Conservation (phyloP, 352 stramenopile species). For the Phytophthora tubulina region DNA sequence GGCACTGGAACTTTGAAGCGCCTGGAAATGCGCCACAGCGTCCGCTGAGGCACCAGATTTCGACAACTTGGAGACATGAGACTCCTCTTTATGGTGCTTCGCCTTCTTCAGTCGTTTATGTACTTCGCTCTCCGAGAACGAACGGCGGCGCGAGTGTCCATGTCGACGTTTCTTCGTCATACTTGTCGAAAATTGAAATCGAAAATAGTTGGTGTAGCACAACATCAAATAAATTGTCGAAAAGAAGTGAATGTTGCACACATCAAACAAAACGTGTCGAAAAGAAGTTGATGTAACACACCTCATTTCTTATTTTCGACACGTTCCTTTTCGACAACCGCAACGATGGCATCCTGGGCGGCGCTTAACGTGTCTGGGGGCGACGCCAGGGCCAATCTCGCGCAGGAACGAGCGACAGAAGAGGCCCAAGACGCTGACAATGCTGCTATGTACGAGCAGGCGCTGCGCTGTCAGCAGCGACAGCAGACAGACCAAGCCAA, state of each 20-base stretch:
- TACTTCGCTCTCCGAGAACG: constrained; percentile 24
- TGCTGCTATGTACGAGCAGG: constrained; percentile 66
- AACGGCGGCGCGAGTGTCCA: constrained; percentile 12
- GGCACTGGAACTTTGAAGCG: constrained; percentile 33
- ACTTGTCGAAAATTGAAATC: neutral
- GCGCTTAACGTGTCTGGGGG: constrained; percentile 63
- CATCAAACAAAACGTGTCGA: neutral
- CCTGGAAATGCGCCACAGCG: constrained; percentile 50
- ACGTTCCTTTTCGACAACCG: neutral
- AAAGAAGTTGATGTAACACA: neutral
- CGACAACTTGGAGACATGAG: neutral
- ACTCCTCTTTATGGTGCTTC: constrained; percentile 9
- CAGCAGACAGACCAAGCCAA: constrained; percentile 47
- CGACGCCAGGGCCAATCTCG: constrained; percentile 23
- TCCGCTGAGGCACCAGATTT: constrained; percentile 14
- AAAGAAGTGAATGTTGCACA: no score
- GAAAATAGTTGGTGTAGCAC: no score
- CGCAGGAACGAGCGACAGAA: constrained; percentile 53
- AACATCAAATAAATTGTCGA: no score
- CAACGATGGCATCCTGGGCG: constrained; percentile 68
- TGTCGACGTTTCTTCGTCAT: constrained; percentile 36
- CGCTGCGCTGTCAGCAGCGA: constrained; percentile 73
- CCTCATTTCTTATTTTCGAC: neutral
- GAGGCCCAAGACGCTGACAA: constrained; percentile 80
- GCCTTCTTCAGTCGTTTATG: constrained; percentile 12